These are phyloP conservation scores for Aspergillus sp. DNA, from an alignment of 2,329 filamentous ascomycete genomes.

Conservation along the genomic window DNA sequence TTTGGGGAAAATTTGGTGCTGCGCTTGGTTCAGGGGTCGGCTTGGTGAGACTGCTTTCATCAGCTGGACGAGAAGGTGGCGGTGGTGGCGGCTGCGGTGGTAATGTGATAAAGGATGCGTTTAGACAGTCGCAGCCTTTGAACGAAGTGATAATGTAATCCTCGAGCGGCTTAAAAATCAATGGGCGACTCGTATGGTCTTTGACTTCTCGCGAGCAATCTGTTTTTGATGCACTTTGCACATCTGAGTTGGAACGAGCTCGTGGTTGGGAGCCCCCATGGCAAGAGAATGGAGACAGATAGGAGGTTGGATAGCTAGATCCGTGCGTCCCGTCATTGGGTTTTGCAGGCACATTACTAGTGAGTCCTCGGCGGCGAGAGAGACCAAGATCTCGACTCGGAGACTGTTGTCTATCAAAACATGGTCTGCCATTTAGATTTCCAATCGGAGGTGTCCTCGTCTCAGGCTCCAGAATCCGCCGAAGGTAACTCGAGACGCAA, in stretches of 20 bases:
- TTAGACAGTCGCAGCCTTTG: slow-evolving; percentile 63
- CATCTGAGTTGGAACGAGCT: slow-evolving; percentile 24
- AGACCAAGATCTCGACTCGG: slow-evolving; percentile 11
- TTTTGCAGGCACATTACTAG: slow-evolving; percentile 2
- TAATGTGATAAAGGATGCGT: slow-evolving; percentile 62
- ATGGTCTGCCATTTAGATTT: slow-evolving; percentile 5
- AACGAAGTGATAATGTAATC: slow-evolving; percentile 68
- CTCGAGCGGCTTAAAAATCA: slow-evolving; percentile 68
- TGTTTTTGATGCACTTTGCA: slow-evolving; percentile 16
- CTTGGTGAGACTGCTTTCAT: slow-evolving; percentile 37
- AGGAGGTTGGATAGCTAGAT: slow-evolving; percentile 12
- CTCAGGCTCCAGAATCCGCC: slow-evolving; percentile 28
- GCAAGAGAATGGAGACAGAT: slow-evolving; percentile 3
- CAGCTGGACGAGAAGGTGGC: slow-evolving; percentile 35
- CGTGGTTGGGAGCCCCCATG: slow-evolving; percentile 14
- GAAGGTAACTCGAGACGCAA: slow-evolving; percentile 48
- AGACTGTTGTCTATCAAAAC: slow-evolving; percentile 8
- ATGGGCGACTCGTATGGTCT: slow-evolving; percentile 36
- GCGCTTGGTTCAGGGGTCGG: slow-evolving; percentile 25
- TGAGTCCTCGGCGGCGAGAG: slow-evolving; percentile 15
- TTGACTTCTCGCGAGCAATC: slow-evolving; percentile 21
- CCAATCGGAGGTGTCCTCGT: slow-evolving; percentile 15
- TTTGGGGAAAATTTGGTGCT: slow-evolving; percentile 20
- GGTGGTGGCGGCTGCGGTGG: slow-evolving; percentile 43
- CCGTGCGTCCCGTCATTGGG: slow-evolving; percentile 1